These are phyloP conservation scores for Colletotrichum limetticola DNA, from an alignment of 2,329 filamentous ascomycete species.

Conservation along the genomic window DNA sequence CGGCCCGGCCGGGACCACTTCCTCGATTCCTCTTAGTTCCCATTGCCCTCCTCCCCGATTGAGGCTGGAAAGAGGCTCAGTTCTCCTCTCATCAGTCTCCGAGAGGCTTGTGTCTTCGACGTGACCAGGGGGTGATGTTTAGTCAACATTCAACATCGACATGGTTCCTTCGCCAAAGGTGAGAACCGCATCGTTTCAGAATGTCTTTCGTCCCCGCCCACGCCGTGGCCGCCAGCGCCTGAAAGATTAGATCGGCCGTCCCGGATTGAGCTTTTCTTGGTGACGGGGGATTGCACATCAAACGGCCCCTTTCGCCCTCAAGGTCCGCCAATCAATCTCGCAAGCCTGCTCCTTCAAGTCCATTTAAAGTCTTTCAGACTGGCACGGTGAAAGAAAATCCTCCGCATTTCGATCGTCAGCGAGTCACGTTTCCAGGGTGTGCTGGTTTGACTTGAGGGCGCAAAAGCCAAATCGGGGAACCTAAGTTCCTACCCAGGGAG, in stretches of 20 bases:
- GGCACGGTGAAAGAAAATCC: background rate
- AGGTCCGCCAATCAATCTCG: constrained; percentile 14
- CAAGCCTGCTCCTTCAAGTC: background rate
- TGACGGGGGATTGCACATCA: constrained; percentile 11
- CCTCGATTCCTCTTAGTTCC: background rate
- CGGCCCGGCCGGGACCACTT: constrained; percentile 8
- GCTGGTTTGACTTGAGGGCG: background rate
- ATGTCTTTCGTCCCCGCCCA: constrained; percentile 2
- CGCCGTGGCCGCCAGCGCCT: constrained; percentile 15
- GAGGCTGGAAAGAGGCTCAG: background rate
- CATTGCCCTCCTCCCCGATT: background rate
- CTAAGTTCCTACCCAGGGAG: background rate
- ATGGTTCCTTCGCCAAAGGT: constrained; percentile 8
- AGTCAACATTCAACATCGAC: background rate
- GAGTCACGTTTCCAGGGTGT: background rate
- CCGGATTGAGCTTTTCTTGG: constrained; percentile 28
- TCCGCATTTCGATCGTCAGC: background rate
- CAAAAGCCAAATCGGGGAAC: background rate
- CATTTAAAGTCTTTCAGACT: background rate
- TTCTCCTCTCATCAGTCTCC: background rate
- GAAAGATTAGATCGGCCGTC: constrained; percentile 12
- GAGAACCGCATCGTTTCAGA: constrained; percentile 23
- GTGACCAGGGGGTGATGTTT: background rate
- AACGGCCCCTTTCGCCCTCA: background rate
- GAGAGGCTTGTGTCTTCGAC: background rate